Conservation (phyloP, 1,284 basidiomycete genomes). For the Mrakiaceae sp. region DNA sequence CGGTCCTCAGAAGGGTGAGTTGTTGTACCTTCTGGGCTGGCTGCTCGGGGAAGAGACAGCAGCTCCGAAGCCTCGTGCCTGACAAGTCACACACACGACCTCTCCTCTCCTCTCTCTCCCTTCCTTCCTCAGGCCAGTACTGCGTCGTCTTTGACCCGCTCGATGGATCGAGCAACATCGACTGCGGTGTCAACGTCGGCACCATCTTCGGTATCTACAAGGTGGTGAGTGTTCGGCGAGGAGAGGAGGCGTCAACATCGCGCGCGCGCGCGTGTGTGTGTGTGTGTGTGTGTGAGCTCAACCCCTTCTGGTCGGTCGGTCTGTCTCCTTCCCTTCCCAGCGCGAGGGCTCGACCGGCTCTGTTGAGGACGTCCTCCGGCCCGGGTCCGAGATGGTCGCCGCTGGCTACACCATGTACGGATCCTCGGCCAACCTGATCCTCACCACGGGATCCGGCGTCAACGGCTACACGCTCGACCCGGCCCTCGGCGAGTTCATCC, state of each 20-base stretch:
- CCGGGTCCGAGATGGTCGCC: conserved; percentile 94
- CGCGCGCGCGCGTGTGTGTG: not conserved
- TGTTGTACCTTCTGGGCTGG: not conserved
- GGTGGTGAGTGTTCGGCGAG: conserved; percentile 43
- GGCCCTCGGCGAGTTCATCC: conserved; percentile 91
- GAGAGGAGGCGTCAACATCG: not conserved
- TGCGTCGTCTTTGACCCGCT: conserved; percentile 98
- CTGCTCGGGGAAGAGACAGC: too few species aligned
- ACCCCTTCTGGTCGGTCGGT: conserved; percentile 16
- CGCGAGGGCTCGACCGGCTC: conserved; percentile 62
- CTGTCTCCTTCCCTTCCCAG: conserved; percentile 35
- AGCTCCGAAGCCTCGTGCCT: too few species aligned
- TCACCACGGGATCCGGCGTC: conserved; percentile 90
- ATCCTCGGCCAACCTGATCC: conserved; percentile 92
- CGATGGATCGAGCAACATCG: conserved; percentile 97
- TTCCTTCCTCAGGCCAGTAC: conserved; percentile 25
- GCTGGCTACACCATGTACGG: conserved; percentile 99
- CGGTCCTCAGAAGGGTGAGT: conserved; percentile 37
- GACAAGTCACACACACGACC: too few species aligned
- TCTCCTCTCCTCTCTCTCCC: too few species aligned
- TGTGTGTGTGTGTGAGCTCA: conserved; percentile 27
- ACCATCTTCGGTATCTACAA: conserved; percentile 99
- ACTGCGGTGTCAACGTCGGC: conserved; percentile 99
- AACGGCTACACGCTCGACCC: conserved; percentile 98
- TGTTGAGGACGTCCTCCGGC: conserved; percentile 78